Evolutionary conservation across 176 grass and related monocot species (phyloP).

Genomic region (Neostapfia colusana): DNA sequence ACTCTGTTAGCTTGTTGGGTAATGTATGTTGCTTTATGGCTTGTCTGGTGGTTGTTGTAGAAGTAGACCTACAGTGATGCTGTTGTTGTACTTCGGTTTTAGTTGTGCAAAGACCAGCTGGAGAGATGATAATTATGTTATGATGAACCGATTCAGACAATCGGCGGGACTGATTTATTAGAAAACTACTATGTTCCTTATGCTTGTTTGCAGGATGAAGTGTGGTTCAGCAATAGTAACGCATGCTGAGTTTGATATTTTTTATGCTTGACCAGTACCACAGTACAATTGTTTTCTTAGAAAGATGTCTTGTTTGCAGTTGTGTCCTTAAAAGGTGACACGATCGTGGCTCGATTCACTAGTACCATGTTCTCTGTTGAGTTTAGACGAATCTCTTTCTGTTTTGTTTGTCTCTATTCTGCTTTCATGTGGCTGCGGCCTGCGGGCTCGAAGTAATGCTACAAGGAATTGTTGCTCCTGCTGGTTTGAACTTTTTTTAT

Average conservation of each 20-base stretch:
- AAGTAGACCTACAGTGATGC: slow-evolving; percentile 17
- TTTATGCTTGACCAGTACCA: background rate
- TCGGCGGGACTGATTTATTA: background rate
- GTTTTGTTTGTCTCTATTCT: slow-evolving; percentile 34
- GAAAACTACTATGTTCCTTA: background rate
- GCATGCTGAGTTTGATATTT: background rate
- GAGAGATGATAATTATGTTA: background rate
- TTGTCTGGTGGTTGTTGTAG: background rate
- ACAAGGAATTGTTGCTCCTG: background rate
- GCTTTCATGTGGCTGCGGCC: slow-evolving; percentile 29
- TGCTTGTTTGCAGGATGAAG: background rate
- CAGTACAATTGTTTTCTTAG: slow-evolving; percentile 18
- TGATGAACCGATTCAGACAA: background rate
- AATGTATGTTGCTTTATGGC: slow-evolving; percentile 17
- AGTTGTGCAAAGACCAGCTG: background rate
- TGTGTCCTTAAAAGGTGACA: slow-evolving; percentile 19
- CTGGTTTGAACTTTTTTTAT: background rate
- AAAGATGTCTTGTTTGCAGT: background rate
- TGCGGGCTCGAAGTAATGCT: background rate
- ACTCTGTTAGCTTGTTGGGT: slow-evolving; percentile 25
- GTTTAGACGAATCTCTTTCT: background rate
- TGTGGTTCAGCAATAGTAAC: background rate
- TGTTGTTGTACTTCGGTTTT: slow-evolving; percentile 29
- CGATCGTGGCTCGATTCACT: slow-evolving; percentile 9
- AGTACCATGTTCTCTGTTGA: background rate